These are phyloP conservation scores for Flaveria ramosissima DNA, from an alignment of 129 eudicot genomes.

Conservation along the genomic window DNA sequence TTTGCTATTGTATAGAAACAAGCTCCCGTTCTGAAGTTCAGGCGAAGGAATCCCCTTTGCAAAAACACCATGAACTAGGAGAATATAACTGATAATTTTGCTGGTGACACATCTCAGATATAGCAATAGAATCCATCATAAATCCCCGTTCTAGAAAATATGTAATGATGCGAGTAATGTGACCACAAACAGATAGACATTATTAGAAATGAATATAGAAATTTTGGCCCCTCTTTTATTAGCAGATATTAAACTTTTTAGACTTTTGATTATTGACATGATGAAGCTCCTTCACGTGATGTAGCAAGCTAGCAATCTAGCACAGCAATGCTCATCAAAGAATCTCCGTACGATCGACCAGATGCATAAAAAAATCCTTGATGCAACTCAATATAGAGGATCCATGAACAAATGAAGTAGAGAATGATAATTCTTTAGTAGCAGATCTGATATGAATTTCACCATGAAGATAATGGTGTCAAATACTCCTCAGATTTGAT, in stretches of 20 bases:
- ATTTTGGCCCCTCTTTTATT: conserved; percentile 28
- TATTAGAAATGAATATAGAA: conserved; percentile 38
- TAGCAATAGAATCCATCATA: conserved; percentile 55
- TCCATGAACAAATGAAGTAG: conserved; percentile 30
- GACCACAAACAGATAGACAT: conserved; percentile 28
- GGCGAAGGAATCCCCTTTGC: conserved; percentile 56
- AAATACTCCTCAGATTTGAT: conserved; percentile 38
- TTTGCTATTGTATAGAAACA: conserved; percentile 49
- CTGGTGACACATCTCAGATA: conserved; percentile 46
- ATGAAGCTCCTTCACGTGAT: conserved; percentile 52
- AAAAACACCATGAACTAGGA: conserved; percentile 53
- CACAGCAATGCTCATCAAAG: conserved; percentile 42
- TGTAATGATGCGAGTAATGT: conserved; percentile 42
- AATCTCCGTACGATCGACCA: conserved; percentile 41
- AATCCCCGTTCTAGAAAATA: conserved; percentile 46
- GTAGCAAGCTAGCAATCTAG: conserved; percentile 39
- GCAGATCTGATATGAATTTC: conserved; percentile 45
- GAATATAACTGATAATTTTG: conserved; percentile 42
- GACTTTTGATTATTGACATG: conserved; percentile 36
- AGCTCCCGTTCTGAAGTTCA: conserved; percentile 73
- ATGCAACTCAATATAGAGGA: conserved; percentile 36
- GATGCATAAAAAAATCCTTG: conserved; percentile 36
- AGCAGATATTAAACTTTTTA: conserved; percentile 25
- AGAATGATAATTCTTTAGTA: conserved; percentile 28
- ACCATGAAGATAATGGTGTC: conserved; percentile 45